A percentile compares a stretch with the other conserved stretches of the same genome.
phyloP scores from a whole-genome alignment of 2,329 filamentous ascomycete genomes.

The Epichloe sp. region DNA sequence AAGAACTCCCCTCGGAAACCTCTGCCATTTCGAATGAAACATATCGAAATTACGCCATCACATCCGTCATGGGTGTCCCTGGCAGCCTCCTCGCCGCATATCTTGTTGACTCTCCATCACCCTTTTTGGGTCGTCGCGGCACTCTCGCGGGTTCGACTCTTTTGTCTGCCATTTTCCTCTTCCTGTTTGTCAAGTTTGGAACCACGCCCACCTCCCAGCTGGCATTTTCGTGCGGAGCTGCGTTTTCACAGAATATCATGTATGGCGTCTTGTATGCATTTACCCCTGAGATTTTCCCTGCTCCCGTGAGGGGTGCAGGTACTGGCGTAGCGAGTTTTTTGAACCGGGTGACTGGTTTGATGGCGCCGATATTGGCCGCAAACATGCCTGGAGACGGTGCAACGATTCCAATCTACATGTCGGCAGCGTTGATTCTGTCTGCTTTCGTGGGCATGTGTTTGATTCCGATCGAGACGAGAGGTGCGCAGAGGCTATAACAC shows the following conservation, averaged over 20 bases:
- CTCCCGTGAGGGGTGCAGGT: slow-evolving; percentile 57
- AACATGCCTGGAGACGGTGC: slow-evolving; percentile 44
- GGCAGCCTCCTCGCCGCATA: slow-evolving; percentile 64
- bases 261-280: slow-evolving; percentile 67
- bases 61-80: slow-evolving; percentile 61
- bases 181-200: slow-evolving; percentile 50
- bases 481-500: slow-evolving; percentile 39
- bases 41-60: slow-evolving; percentile 76
- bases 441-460: slow-evolving; percentile 47
- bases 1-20: slow-evolving; percentile 16
- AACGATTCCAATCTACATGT: slow-evolving; percentile 43
- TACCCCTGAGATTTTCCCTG: slow-evolving; percentile 65
- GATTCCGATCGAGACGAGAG: slow-evolving; percentile 51
- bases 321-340: slow-evolving; percentile 60
- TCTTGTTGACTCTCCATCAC: slow-evolving; percentile 51
- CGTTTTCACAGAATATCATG: slow-evolving; percentile 65
- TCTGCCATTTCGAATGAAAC: slow-evolving; percentile 32
- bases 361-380: slow-evolving; percentile 56
- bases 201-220: slow-evolving; percentile 45
- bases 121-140: slow-evolving; percentile 54
- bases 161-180: slow-evolving; percentile 55
- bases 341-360: slow-evolving; percentile 53
- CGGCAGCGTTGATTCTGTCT: slow-evolving; percentile 40
- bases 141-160: slow-evolving; percentile 57
- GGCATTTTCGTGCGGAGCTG: slow-evolving; percentile 52